phyloP scores from a whole-genome alignment of 768 basidiomycete genomes.

The Russula emetica region DNA sequence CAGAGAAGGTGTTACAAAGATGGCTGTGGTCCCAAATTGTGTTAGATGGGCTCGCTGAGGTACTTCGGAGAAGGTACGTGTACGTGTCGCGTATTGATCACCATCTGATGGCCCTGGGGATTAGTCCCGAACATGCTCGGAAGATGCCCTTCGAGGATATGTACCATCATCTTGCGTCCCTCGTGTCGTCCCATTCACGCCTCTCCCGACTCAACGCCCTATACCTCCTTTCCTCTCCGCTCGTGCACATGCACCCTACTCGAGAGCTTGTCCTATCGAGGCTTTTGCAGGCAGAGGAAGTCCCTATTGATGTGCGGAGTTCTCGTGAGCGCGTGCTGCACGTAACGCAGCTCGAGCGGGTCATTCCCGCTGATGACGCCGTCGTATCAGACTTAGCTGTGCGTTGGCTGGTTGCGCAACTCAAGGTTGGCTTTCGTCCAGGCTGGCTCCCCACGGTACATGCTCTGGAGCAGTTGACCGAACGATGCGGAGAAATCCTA shows the following conservation, averaged over 20 bases:
- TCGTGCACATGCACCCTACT: constrained; percentile 43
- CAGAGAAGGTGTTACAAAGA: constrained; percentile 38
- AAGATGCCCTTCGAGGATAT: constrained; percentile 41
- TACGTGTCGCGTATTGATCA: not conserved
- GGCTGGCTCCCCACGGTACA: constrained; percentile 79
- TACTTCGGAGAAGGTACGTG: constrained; percentile 46
- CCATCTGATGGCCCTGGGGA: constrained; percentile 6
- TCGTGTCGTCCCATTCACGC: constrained; percentile 71
- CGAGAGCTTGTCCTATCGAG: constrained; percentile 54
- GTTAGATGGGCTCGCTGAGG: constrained; percentile 49
- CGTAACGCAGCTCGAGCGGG: constrained; percentile 65
- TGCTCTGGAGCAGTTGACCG: constrained; percentile 51
- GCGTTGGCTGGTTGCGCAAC: constrained; percentile 76
- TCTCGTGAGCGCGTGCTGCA: constrained; percentile 80
- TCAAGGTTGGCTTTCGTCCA: constrained; percentile 91
- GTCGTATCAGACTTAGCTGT: constrained; percentile 58
- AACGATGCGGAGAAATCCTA: constrained; percentile 60
- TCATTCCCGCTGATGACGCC: constrained; percentile 52
- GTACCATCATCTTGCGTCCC: constrained; percentile 48
- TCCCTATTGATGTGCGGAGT: constrained; percentile 71
- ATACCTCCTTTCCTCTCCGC: constrained; percentile 53
- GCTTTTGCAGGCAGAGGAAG: constrained; percentile 77
- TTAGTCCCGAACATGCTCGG: constrained; percentile 23
- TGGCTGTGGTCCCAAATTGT: constrained; percentile 61
- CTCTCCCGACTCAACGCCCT: constrained; percentile 60